Percentiles rank a stretch among this genome's conserved stretches.
Evolutionary conservation across 2,329 filamentous ascomycete species (phyloP).

Genomic region (Sporothrix humicola): DNA sequence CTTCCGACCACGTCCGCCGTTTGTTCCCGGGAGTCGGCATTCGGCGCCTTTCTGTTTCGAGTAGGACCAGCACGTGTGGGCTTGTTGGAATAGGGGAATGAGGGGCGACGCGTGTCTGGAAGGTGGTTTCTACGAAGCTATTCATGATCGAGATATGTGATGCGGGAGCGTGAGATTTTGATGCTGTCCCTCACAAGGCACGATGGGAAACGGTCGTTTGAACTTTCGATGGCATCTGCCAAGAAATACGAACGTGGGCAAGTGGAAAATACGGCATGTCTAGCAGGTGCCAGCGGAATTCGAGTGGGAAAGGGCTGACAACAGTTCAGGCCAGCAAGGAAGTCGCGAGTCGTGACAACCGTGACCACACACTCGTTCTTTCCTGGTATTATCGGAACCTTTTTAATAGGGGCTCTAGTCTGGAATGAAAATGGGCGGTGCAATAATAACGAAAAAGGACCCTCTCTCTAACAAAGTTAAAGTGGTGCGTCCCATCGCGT

Average conservation of each 20-base stretch:
- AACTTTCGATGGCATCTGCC: constrained; percentile 6
- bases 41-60: not conserved
- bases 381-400: not conserved
- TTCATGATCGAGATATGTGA: not conserved
- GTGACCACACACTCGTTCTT: too few species aligned
- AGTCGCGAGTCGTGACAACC: not conserved
- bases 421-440: not conserved
- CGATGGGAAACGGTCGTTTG: not conserved
- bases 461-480: not conserved
- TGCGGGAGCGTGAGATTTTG: not conserved
- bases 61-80: not conserved
- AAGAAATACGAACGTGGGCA: constrained; percentile 11
- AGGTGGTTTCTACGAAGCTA: not conserved
- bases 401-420: not conserved
- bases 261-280: constrained; percentile 3
- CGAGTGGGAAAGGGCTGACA: constrained; percentile 1
- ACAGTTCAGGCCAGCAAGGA: not conserved
- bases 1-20: not conserved
- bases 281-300: not conserved
- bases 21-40: not conserved
- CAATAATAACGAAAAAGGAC: not conserved
- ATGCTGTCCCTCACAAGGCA: not conserved
- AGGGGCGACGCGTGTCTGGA: not conserved
- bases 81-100: not conserved
- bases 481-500: not conserved